Percentiles rank a stretch among this genome's conserved stretches.
Conservation (phyloP, 495 filamentous ascomycete genomes). For the Amphirosellinia nigrospora region DNA sequence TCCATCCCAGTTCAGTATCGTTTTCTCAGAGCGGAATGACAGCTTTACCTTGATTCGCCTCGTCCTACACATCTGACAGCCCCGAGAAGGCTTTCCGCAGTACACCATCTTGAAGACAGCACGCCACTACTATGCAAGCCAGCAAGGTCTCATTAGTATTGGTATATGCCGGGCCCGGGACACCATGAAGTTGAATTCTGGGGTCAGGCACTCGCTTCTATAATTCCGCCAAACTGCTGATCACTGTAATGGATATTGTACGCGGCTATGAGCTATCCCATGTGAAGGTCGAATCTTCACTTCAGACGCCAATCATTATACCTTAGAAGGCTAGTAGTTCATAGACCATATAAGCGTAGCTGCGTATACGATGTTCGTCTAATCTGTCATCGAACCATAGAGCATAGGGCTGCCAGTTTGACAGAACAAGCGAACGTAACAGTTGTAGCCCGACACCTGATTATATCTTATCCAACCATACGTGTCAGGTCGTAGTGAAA, state of each 20-base stretch:
- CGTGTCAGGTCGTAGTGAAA: neutral
- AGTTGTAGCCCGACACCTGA: neutral
- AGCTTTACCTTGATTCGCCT: constrained; percentile 72
- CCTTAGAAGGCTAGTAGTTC: neutral
- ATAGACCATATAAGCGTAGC: neutral
- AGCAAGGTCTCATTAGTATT: neutral
- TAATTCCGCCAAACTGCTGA: neutral
- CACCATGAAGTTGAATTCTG: neutral
- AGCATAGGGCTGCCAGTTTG: neutral
- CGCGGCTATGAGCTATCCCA: neutral
- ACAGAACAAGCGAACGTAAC: neutral
- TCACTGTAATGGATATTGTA: neutral
- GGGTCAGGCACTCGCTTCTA: neutral
- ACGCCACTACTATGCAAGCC: neutral
- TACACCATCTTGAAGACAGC: constrained; percentile 65
- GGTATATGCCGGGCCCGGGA: neutral
- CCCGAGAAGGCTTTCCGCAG: constrained; percentile 74
- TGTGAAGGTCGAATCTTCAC: neutral
- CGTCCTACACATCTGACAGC: constrained; percentile 74
- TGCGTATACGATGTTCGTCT: neutral
- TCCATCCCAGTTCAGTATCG: neutral
- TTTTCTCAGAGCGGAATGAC: neutral
- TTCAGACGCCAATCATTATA: neutral
- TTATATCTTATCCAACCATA: neutral
- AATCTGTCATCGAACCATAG: neutral